A percentile compares a stretch with the other conserved stretches of the same genome.
Evolutionary conservation across 805 yeast species (phyloP).

Genomic region (Ogataea philodendri): DNA sequence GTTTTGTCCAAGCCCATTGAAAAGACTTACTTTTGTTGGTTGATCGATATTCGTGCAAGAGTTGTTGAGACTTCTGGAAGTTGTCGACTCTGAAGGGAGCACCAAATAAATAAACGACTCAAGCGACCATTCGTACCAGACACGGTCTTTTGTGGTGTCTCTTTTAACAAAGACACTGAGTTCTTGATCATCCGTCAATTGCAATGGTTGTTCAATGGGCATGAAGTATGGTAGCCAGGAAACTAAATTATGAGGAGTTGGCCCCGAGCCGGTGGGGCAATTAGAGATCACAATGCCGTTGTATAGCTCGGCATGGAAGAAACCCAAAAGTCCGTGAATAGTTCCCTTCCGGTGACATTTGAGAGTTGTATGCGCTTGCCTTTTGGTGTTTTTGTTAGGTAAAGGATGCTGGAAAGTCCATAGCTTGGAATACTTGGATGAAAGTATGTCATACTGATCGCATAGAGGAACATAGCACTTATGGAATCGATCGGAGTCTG

Average conservation of each 20-base stretch:
- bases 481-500: slow-evolving; percentile 21
- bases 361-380: slow-evolving; percentile 33
- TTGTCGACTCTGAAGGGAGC: slow-evolving; percentile 22
- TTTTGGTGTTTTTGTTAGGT: slow-evolving; percentile 19
- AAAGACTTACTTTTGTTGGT: slow-evolving; percentile 9
- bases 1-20: slow-evolving; percentile 8
- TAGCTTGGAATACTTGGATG: slow-evolving; percentile 45
- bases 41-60: slow-evolving; percentile 3
- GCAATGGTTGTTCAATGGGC: slow-evolving; percentile 55
- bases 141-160: slow-evolving; percentile 37
- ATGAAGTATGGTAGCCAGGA: slow-evolving; percentile 73
- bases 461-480: slow-evolving; percentile 30
- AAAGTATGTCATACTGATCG: slow-evolving; percentile 40
- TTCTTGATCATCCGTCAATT: slow-evolving; percentile 52
- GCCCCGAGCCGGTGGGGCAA: slow-evolving; percentile 37
- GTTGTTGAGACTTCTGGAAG: slow-evolving; percentile 16
- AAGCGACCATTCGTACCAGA: slow-evolving; percentile 70
- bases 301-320: slow-evolving; percentile 68
- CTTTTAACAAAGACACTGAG: slow-evolving; percentile 53
- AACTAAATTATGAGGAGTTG: slow-evolving; percentile 42
- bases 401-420: slow-evolving; percentile 61
- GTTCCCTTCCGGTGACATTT: slow-evolving; percentile 48
- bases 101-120: slow-evolving; percentile 47
- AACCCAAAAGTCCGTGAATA: slow-evolving; percentile 75
- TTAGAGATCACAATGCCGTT: slow-evolving; percentile 55